Conservation (phyloP, 2,329 filamentous ascomycete species). For the Rhytidhysteron rufulum region DNA sequence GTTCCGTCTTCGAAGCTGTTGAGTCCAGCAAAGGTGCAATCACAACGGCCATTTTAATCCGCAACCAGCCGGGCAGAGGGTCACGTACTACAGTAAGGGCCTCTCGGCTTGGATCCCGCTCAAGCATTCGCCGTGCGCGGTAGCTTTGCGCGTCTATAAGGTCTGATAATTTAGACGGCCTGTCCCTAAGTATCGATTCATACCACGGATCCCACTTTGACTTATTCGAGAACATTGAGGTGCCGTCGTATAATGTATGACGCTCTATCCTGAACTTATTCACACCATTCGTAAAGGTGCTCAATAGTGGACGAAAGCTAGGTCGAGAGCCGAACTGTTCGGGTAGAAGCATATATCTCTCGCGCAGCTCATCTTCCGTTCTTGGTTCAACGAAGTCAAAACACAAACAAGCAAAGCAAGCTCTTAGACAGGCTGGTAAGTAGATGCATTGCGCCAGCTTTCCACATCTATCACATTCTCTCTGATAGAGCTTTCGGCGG, state of each 20-base stretch:
- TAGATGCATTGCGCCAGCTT: background rate
- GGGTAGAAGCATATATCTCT: background rate
- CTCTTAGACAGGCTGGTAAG: background rate
- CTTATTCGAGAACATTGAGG: background rate
- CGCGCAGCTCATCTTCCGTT: background rate
- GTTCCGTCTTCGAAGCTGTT: background rate
- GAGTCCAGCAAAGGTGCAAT: background rate
- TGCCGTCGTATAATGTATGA: background rate
- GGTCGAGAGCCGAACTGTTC: background rate
- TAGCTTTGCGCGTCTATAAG: background rate
- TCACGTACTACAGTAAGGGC: background rate
- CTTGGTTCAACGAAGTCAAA: background rate
- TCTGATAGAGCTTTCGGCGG: background rate
- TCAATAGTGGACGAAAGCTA: background rate
- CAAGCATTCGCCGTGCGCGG: background rate
- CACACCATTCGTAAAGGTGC: background rate
- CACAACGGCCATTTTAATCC: background rate
- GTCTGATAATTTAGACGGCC: background rate
- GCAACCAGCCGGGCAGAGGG: background rate
- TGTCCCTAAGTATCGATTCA: background rate
- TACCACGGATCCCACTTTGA: background rate
- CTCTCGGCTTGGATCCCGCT: background rate
- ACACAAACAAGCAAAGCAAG: background rate
- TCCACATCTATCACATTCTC: background rate
- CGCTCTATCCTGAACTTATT: background rate